phyloP scores from a whole-genome alignment of 768 basidiomycete species.

The Daedaleopsis nitida region DNA sequence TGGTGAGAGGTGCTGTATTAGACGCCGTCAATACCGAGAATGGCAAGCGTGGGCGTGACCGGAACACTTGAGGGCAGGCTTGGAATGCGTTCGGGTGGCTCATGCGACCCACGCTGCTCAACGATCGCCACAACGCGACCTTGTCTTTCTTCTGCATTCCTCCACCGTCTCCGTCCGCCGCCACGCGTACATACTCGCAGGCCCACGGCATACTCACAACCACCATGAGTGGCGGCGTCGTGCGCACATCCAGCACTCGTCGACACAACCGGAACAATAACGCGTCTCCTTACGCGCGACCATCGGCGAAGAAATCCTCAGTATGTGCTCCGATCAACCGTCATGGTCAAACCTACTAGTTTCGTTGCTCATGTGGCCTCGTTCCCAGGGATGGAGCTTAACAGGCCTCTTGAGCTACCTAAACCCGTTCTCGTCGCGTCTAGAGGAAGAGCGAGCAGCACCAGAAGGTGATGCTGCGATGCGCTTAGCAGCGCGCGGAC shows the following conservation, averaged over 20 bases:
- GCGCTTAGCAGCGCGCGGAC: slow-evolving; percentile 8
- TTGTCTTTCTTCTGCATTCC: not conserved
- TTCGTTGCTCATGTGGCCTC: slow-evolving; percentile 27
- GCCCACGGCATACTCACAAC: not conserved
- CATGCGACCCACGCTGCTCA: slow-evolving; percentile 10
- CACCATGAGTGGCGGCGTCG: slow-evolving; percentile 21
- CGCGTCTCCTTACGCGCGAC: slow-evolving; percentile 61
- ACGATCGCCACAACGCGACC: slow-evolving; percentile 1
- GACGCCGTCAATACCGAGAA: slow-evolving; percentile 4
- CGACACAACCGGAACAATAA: slow-evolving; percentile 18
- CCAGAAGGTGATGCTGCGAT: slow-evolving; percentile 11
- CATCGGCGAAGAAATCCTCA: slow-evolving; percentile 42
- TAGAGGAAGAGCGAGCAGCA: slow-evolving; percentile 10
- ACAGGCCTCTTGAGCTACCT: slow-evolving; percentile 51
- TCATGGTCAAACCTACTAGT: slow-evolving; percentile 21
- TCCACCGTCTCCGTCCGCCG: not conserved
- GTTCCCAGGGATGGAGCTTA: slow-evolving; percentile 48
- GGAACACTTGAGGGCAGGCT: slow-evolving; percentile 18
- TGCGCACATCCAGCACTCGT: slow-evolving; percentile 12
- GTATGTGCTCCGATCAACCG: slow-evolving; percentile 34
- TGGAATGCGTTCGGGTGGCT: not conserved
- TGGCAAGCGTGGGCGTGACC: slow-evolving; percentile 21
- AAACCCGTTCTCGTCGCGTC: slow-evolving; percentile 46
- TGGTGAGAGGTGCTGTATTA: slow-evolving; percentile 14
- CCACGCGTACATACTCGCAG: not conserved